Evolutionary conservation across 2,329 filamentous ascomycete genomes (phyloP), one percentile per base, ranked within the genome.

Genomic region (Drechslerella coelobrocha): DNA sequence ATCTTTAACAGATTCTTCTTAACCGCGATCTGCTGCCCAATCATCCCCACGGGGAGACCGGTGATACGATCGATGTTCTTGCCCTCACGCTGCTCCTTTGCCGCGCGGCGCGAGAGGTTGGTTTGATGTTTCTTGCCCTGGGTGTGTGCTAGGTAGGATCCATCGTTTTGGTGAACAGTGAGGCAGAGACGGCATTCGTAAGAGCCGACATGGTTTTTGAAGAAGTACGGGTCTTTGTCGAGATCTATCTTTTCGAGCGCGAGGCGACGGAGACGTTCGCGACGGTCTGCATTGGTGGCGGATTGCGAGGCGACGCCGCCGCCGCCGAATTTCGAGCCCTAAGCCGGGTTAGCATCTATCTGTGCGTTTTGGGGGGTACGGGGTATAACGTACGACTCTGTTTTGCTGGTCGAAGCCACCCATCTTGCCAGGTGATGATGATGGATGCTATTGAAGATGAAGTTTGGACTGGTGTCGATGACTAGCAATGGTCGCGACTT

Each of bases 151-250:
- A 99, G 91, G 81, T 99, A 99, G 51, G 92, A 97, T 73, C 94
- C 94, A 82, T 99, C 94, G 79, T 99, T 99, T 78, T 99, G 94
- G 84, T 99, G 94, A 2, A 97, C 93, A 0, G 94, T 99, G 24
- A 99, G 83, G 78, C 94, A 99, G 41, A 99, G 89, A 27, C 94
- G 90, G 80, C 94, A 99, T 81, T 99, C 94, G 81, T 97, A 99
- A 77, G 89, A 94, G 78, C 94, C 94, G 76, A 97, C 91, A 81
- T 99, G 93, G 83, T 99, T 99, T 80, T 96, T 96, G 88, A 99
- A 99, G 84, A 97, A 97, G 85, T 97, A 99, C 0, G 94, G 94
- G 82, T 99, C 94, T 82, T 97, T 97, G 82, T 97, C 94, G 73
- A 97, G 90, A 82, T 97, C 93, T 84, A 99, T 99, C 61, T 92